These are phyloP conservation scores for Ottelia alismoides DNA, from an alignment of 106 monocot genomes.

Conservation along the genomic window DNA sequence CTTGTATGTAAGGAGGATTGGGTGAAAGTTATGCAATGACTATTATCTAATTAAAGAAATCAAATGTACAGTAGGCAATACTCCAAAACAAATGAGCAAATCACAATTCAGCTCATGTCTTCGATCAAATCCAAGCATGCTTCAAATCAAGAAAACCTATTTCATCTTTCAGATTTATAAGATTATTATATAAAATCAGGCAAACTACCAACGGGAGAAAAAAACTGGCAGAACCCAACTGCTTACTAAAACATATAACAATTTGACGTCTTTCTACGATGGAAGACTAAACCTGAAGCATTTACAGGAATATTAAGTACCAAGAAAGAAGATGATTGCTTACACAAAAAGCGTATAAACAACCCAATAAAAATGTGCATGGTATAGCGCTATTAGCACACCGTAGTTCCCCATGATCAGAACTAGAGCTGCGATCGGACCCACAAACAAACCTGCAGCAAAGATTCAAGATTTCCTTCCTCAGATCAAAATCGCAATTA, in stretches of 20 bases:
- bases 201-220: background rate
- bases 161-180: background rate
- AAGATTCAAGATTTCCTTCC: background rate
- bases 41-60: too few relatives aligned
- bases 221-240: background rate
- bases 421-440: conserved; percentile 63
- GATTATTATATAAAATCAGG: background rate
- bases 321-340: background rate
- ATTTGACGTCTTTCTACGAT: too few relatives aligned
- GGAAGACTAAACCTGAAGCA: background rate
- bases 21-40: too few relatives aligned
- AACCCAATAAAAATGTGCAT: conserved; percentile 77
- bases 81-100: too few relatives aligned
- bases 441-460: conserved; percentile 56
- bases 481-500: background rate
- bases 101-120: too few relatives aligned
- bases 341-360: conserved; percentile 57
- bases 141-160: background rate
- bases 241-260: too few relatives aligned
- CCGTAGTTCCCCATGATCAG: conserved; percentile 70
- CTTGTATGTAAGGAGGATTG: too few relatives aligned
- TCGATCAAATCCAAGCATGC: too few relatives aligned
- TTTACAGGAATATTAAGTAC: background rate
- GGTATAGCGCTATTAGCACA: conserved; percentile 56
- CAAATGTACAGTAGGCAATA: too few relatives aligned